Evolutionary conservation across 352 stramenopile genomes (phyloP), one percentile per base, ranked within the genome.

Genomic region (Phytophthora pini): DNA sequence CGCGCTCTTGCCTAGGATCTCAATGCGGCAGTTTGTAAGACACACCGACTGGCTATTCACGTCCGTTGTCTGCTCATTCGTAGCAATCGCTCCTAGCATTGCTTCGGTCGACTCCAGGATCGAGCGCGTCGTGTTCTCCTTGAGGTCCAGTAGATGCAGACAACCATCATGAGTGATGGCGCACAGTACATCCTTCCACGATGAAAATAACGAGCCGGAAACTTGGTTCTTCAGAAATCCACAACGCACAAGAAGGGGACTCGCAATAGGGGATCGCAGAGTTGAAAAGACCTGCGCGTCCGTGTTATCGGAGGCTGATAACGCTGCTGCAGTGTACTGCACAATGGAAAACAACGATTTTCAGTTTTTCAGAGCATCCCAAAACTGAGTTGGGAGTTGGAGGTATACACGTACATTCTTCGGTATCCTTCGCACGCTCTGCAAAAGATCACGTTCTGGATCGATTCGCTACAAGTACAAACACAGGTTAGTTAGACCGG

Each of bases 221-320:
- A 89, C 83, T 75, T 93, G 84, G 31, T 84, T 81, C 70, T 92
- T 92, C 12, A 95, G 57, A 54, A 95, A 93, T 12, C 87, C 87
- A 44, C 79, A 90, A 26, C 82, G 81, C 26, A 91, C 76, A 27
- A 95, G 65, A 34, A 93, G 56, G 11, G 84, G 84, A 51, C 87
- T 95, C 7, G 82, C 54, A 17, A 95, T 76, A 1, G 87, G 84
- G 2, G 87, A 95, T 12, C 64, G 84, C 20, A 95, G 62, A 39
- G 65, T 80, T 13, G 65, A 61, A 61, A 94, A 94, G 31, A 93
- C 66, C 31, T 82, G 76, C 8, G 79, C 57, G 22, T 93, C 84
- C 2, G 75, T 74, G 27, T 76, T 70, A n/a, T 93, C 87, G 5
- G 70, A 72, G 9, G 79, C 52, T 38, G 74, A 72, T 39, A 95